A percentile compares a stretch with the other conserved stretches of the same genome.
Evolutionary conservation across 495 filamentous ascomycete species (phyloP).

Genomic region (Penicillium manginii): DNA sequence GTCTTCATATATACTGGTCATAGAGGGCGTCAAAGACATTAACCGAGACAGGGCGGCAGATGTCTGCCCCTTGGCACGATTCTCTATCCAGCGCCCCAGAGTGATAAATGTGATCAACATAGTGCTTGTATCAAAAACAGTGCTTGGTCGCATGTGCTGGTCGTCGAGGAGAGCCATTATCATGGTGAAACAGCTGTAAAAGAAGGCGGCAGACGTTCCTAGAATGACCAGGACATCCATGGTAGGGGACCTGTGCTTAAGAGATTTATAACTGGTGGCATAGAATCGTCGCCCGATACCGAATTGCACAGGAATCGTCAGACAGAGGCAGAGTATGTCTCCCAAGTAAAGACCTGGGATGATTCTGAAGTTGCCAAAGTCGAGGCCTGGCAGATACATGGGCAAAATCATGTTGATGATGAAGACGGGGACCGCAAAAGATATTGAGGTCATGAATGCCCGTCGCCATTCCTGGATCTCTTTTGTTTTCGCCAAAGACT

Average conservation of each 20-base stretch:
- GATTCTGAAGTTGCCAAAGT: conserved; percentile 70
- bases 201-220: conserved; percentile 96
- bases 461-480: conserved; percentile 91
- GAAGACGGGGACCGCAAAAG: conserved; percentile 91
- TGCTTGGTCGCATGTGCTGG: conserved; percentile 77
- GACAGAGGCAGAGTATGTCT: conserved; percentile 76
- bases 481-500: conserved; percentile 93
- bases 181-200: conserved; percentile 94
- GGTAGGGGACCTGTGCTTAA: conserved; percentile 87
- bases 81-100: conserved; percentile 90
- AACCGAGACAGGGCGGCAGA: conserved; percentile 92
- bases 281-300: conserved; percentile 96
- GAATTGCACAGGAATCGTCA: conserved; percentile 95
- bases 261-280: conserved; percentile 82
- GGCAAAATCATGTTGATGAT: conserved; percentile 89
- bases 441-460: conserved; percentile 72
- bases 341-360: conserved; percentile 82
- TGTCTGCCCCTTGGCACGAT: conserved; percentile 94
- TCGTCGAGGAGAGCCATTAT: conserved; percentile 68
- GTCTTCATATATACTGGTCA: conserved; percentile 98
- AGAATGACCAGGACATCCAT: conserved; percentile 98
- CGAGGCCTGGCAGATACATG: conserved; percentile 71
- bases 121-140: conserved; percentile 95
- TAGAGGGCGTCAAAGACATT: conserved; percentile 94
- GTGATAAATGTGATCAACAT: conserved; percentile 99